phyloP scores from a whole-genome alignment of 1,284 basidiomycete genomes.

The Vanrija humicola region DNA sequence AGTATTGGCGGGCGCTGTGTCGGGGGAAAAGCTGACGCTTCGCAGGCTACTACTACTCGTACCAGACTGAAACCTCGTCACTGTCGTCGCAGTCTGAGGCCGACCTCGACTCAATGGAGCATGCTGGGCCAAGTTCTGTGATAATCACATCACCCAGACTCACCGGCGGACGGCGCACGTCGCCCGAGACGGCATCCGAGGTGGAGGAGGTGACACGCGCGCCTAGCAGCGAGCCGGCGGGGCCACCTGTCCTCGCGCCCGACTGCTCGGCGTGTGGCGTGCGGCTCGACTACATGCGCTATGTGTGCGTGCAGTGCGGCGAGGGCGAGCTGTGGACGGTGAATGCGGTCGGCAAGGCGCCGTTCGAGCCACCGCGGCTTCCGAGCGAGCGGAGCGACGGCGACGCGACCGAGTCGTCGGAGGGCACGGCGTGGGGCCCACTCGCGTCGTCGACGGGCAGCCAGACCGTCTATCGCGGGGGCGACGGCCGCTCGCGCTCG shows the following conservation, averaged over 20 bases:
- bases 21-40: neutral
- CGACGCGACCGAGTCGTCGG: constrained; percentile 20
- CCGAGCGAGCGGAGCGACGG: constrained; percentile 10
- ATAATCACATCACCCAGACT: too few relatives aligned
- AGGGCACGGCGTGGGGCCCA: constrained; percentile 21
- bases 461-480: constrained; percentile 20
- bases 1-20: constrained; percentile 10
- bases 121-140: too few relatives aligned
- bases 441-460: constrained; percentile 4
- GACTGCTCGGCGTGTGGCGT: constrained; percentile 75
- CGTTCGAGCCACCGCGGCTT: constrained; percentile 17
- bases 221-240: constrained; percentile 38
- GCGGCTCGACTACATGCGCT: constrained; percentile 70
- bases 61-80: constrained; percentile 36
- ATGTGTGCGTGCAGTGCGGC: constrained; percentile 80
- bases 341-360: constrained; percentile 26
- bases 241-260: constrained; percentile 62
- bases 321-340: constrained; percentile 54
- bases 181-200: neutral
- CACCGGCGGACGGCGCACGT: neutral
- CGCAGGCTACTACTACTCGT: constrained; percentile 48
- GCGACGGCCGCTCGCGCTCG: constrained; percentile 16
- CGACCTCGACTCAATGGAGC: constrained; percentile 5
- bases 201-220: constrained; percentile 55
- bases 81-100: constrained; percentile 24